Evolutionary conservation across 495 filamentous ascomycete species (phyloP), one percentile per base, ranked within the genome.

Genomic region (Elasticomyces elasticus): DNA sequence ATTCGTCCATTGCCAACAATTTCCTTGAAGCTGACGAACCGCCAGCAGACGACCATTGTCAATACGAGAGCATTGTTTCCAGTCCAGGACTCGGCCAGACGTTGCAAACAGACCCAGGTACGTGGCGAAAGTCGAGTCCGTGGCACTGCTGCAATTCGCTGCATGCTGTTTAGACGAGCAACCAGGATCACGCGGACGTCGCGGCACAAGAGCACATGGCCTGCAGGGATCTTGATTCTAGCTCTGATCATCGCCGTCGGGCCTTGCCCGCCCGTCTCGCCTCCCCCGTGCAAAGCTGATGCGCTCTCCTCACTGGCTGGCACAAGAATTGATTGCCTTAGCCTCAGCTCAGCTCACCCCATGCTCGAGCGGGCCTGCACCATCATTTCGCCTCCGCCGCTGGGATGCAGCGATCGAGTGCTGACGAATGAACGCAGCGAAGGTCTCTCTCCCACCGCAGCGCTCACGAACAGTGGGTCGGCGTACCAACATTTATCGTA

Each of bases 311-410:
- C 3, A 45, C 42, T 45, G 42, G 42, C 19, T 23, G 2, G 42
- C 42, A 23, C 20, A 43, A 17, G 10, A 45, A 12, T 10, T 2
- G 17, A 45, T 45, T 24, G 20, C 35, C 35, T 40, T 40, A 40
- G 35, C 35, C 35, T 40, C 35, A 40, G 35, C 35, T 40, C 13
- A 40, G 35, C 35, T 40, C 35, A 17, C 35, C n/a, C 13, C 19
- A 17, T 40, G 35, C 35, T 33, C 12, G 35, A 5, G 35, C 15
- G 35, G 24, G 48, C 9, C 48, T 37, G 48, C 30, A 51, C 7
- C 48, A 51, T 51, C 48, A 38, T 51, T 11, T 37, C 33, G 48
- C 23, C 12, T 38, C 30, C 11, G 48, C 30, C 40, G 54, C 48
- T 28, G 24, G 48, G 48, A 51, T 51, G 17, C 5, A 10, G 13